Evolutionary conservation across 2,329 filamentous ascomycete species (phyloP), one percentile per base, ranked within the genome.

Genomic region (Fusarium nodosum): DNA sequence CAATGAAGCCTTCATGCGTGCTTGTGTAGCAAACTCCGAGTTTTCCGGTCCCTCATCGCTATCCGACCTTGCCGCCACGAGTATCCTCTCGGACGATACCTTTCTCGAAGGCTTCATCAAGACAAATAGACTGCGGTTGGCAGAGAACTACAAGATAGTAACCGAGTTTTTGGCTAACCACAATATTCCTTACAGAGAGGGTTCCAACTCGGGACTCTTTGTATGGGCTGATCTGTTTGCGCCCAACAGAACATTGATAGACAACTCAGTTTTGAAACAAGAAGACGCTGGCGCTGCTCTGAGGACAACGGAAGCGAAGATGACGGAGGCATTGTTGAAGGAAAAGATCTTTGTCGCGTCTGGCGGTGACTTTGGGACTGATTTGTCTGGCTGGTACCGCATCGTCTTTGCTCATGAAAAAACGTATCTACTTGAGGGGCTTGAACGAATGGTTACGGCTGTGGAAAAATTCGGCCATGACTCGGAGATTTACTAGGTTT

Each of bases 301-400:
- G 0, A 31, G 5, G 24, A 26, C 5, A 15, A 22, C 57, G 0
- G 39, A 59, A 2, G 5, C 3, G 0, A 33, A 8, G 0, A n/a
- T 60, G 3, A 36, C 44, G 16, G 22, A 47, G 12, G 3, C 6
- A 0, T 9, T 58, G 3, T 3, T 39, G 7, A 24, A 30, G 8
- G 12, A 41, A 2, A 48, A 20, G 22, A 41, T 58, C 1, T 60
- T 47, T 36, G 8, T 60, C 6, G 41, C 56, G 5, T 24, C 34
- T 3, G 53, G 33, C 0, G 4, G 20, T 5, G 41, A 48, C 9
- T 60, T 47, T 8, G 41, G 56, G 15, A 60, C 53, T n/a, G 53
- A 58, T 28, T 5, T 34, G 4, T 28, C 53, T 2, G 56, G 56
- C 10, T 60, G 53, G 56, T 58, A 34, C 2, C 28, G 56, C 2